Percentiles rank a stretch among this genome's conserved stretches.
phyloP scores from a whole-genome alignment of 306 rosid species.

The Abrus pulchellus region DNA sequence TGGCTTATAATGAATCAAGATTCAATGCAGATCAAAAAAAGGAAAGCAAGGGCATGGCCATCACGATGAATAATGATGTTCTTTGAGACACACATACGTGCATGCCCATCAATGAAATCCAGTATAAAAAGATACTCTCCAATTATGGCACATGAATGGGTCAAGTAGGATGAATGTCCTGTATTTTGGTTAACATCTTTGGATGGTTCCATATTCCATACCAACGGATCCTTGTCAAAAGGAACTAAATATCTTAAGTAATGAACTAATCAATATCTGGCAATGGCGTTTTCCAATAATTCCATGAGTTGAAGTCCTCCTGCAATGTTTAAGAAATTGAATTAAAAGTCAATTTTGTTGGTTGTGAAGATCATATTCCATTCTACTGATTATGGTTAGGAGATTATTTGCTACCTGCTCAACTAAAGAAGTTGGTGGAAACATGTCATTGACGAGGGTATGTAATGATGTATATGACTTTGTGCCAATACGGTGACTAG shows the following conservation, averaged over 20 bases:
- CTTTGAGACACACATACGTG: slow-evolving; percentile 26
- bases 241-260: slow-evolving; percentile 12
- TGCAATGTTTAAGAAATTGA: slow-evolving; percentile 47
- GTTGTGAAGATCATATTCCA: slow-evolving; percentile 8
- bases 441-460: slow-evolving; percentile 98
- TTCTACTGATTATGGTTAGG: background rate
- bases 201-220: slow-evolving; percentile 5
- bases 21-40: slow-evolving; percentile 39
- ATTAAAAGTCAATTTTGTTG: slow-evolving; percentile 27
- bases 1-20: slow-evolving; percentile 46
- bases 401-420: slow-evolving; percentile 78
- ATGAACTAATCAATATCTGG: slow-evolving; percentile 64
- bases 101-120: slow-evolving; percentile 43
- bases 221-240: slow-evolving; percentile 41
- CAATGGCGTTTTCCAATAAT: slow-evolving; percentile 84
- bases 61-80: slow-evolving; percentile 36
- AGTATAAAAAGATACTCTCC: slow-evolving; percentile 23
- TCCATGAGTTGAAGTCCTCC: slow-evolving; percentile 98
- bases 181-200: slow-evolving; percentile 12
- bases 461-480: slow-evolving; percentile 95
- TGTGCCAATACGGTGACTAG: slow-evolving; percentile 82
- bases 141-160: slow-evolving; percentile 30
- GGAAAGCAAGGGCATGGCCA: slow-evolving; percentile 40
- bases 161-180: slow-evolving; percentile 22
- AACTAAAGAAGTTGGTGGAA: slow-evolving; percentile 87